Percentiles rank a stretch among this genome's conserved stretches.
These are phyloP conservation scores for Harringtonia aguacate DNA, from an alignment of 2,329 filamentous ascomycete species.

Conservation along the genomic window DNA sequence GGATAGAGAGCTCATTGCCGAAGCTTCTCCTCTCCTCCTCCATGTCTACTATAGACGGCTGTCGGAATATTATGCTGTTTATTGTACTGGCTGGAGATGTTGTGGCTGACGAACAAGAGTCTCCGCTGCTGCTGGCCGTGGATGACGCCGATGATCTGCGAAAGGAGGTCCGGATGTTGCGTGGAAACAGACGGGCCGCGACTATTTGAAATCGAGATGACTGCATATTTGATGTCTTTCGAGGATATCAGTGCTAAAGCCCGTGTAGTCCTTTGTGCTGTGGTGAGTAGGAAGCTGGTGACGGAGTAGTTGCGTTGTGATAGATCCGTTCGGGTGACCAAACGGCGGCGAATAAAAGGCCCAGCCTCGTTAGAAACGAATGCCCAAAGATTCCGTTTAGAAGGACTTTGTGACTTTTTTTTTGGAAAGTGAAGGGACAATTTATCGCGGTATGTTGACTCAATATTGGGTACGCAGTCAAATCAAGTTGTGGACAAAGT, in stretches of 20 bases:
- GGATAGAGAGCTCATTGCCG: constrained; percentile 40
- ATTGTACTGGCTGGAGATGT: constrained; percentile 37
- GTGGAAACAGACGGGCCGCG: constrained; percentile 38
- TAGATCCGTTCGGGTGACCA: too few relatives aligned
- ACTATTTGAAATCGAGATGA: constrained; percentile 38
- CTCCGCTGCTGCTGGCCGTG: constrained; percentile 26
- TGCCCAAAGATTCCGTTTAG: too few relatives aligned
- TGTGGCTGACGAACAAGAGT: constrained; percentile 32
- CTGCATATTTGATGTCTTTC: constrained; percentile 27
- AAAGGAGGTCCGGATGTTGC: constrained; percentile 38
- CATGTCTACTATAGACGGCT: constrained; percentile 44
- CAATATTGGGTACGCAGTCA: too few relatives aligned
- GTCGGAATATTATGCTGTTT: constrained; percentile 48
- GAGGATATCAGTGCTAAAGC: background rate
- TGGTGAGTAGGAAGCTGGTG: background rate
- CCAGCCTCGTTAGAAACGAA: background rate
- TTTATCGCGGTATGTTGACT: too few relatives aligned
- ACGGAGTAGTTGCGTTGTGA: too few relatives aligned
- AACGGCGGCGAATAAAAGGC: too few relatives aligned
- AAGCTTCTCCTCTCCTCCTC: constrained; percentile 47
- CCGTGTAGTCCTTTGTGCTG: background rate
- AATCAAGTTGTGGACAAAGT: too few relatives aligned
- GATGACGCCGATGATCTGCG: constrained; percentile 32
- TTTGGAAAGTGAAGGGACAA: too few relatives aligned
- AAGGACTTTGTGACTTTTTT: too few relatives aligned